Evolutionary conservation across 2,329 filamentous ascomycete species (phyloP).

Genomic region (Diaporthe longicolla): DNA sequence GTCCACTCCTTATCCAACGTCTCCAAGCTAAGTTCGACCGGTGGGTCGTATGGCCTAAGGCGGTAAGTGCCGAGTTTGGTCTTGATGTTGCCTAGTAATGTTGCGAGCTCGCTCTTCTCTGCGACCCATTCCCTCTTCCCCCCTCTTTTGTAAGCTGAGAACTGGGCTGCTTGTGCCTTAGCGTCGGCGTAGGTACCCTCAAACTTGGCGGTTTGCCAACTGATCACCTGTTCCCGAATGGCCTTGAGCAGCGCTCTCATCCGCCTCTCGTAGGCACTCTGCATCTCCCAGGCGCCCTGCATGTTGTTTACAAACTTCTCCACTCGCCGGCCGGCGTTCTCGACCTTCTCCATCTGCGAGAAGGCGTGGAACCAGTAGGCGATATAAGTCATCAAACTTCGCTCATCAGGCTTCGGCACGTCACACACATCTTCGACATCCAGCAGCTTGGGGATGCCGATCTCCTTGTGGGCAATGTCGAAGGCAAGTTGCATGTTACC

Average conservation of each 20-base stretch:
- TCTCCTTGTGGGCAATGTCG: slow-evolving; percentile 95
- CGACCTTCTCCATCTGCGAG: slow-evolving; percentile 98
- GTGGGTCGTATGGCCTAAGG: slow-evolving; percentile 90
- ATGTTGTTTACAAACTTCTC: slow-evolving; percentile 99
- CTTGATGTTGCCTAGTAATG: slow-evolving; percentile 96
- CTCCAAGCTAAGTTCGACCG: slow-evolving; percentile 84
- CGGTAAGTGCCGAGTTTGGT: slow-evolving; percentile 97
- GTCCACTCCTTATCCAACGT: slow-evolving; percentile 88
- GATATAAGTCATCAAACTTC: slow-evolving; percentile 99
- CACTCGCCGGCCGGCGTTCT: slow-evolving; percentile 94
- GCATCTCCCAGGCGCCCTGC: slow-evolving; percentile 99
- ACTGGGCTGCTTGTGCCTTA: slow-evolving; percentile 85
- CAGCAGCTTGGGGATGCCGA: slow-evolving; percentile 94
- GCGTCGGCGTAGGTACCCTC: slow-evolving; percentile 94
- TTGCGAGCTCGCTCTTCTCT: slow-evolving; percentile 95
- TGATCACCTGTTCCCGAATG: slow-evolving; percentile 79
- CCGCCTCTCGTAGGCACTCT: slow-evolving; percentile 92
- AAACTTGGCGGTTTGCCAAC: slow-evolving; percentile 86
- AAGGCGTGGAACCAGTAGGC: slow-evolving; percentile 99
- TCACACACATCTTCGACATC: slow-evolving; percentile 99
- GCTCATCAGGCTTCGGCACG: slow-evolving; percentile 94
- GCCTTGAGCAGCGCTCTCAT: slow-evolving; percentile 86
- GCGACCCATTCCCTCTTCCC: slow-evolving; percentile 96
- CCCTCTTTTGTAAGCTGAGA: slow-evolving; percentile 90
- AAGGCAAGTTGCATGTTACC: slow-evolving; percentile 99